phyloP scores from a whole-genome alignment of 2,329 filamentous ascomycete genomes.

The Hymenoscyphus albidus region DNA sequence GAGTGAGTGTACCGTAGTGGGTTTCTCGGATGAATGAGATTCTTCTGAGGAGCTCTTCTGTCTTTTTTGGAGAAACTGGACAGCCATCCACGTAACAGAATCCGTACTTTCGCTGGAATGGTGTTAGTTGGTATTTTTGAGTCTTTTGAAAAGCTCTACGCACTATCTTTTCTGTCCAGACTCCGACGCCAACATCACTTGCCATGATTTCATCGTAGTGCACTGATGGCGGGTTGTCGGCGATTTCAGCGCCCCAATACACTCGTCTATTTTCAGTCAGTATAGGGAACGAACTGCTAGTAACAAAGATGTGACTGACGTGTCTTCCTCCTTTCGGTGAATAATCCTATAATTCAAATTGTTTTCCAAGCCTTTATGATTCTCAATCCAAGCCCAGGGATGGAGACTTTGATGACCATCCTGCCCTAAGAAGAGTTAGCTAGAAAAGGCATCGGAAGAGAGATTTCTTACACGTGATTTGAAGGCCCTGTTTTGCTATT shows the following conservation, averaged over 20 bases:
- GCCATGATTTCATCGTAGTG: constrained; percentile 58
- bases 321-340: constrained; percentile 33
- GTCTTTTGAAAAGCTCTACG: constrained; percentile 20
- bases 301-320: not conserved
- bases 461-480: constrained; percentile 47
- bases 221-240: constrained; percentile 53
- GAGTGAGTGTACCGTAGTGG: constrained; percentile 67
- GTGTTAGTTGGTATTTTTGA: constrained; percentile 12
- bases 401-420: constrained; percentile 69
- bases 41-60: constrained; percentile 68
- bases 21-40: constrained; percentile 87
- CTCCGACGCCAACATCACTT: constrained; percentile 50
- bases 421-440: constrained; percentile 48
- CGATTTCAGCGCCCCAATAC: constrained; percentile 40
- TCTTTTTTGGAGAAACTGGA: constrained; percentile 66
- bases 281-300: constrained; percentile 9
- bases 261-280: constrained; percentile 29
- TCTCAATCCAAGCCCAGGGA: constrained; percentile 56
- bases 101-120: constrained; percentile 59
- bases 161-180: constrained; percentile 64
- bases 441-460: constrained; percentile 6
- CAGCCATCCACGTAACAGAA: constrained; percentile 74
- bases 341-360: constrained; percentile 40
- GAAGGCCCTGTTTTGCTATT: constrained; percentile 38
- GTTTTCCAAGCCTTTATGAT: constrained; percentile 34